Evolutionary conservation across 2,329 filamentous ascomycete species (phyloP).

Genomic region (Neurospora sp.): DNA sequence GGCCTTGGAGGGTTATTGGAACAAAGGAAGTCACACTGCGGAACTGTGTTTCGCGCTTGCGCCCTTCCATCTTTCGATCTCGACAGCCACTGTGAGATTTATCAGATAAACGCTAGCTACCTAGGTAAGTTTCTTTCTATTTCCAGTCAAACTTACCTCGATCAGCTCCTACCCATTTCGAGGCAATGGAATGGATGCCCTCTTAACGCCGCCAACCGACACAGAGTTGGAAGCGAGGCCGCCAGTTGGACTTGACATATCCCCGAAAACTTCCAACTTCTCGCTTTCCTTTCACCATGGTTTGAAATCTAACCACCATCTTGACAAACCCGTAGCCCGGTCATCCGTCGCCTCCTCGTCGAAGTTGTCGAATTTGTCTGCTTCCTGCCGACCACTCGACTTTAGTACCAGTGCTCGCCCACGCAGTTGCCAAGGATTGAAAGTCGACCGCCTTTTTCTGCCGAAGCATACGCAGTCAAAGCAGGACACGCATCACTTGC

Average conservation of each 20-base stretch:
- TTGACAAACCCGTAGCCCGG: neutral
- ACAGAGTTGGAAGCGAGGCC: neutral
- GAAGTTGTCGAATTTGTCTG: neutral
- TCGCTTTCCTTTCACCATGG: neutral
- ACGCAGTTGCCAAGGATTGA: neutral
- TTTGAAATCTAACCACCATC: neutral
- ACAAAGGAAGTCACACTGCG: neutral
- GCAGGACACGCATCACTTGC: constrained; percentile 10
- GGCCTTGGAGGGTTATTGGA: neutral
- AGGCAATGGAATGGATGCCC: neutral
- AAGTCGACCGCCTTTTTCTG: neutral
- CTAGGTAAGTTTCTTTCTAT: neutral
- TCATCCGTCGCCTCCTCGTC: neutral
- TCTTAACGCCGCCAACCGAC: neutral
- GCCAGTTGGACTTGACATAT: neutral
- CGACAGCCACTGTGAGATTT: neutral
- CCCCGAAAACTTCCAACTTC: neutral
- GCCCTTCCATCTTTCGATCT: neutral
- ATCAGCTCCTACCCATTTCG: neutral
- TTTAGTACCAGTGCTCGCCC: neutral
- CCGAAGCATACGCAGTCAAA: constrained; percentile 5
- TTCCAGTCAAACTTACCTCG: neutral
- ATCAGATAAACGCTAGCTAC: constrained; percentile 3
- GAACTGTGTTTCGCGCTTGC: constrained; percentile 10
- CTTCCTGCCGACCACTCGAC: neutral